Evolutionary conservation across 2,329 filamentous ascomycete species (phyloP).

Genomic region (Triangularia verruculosa): DNA sequence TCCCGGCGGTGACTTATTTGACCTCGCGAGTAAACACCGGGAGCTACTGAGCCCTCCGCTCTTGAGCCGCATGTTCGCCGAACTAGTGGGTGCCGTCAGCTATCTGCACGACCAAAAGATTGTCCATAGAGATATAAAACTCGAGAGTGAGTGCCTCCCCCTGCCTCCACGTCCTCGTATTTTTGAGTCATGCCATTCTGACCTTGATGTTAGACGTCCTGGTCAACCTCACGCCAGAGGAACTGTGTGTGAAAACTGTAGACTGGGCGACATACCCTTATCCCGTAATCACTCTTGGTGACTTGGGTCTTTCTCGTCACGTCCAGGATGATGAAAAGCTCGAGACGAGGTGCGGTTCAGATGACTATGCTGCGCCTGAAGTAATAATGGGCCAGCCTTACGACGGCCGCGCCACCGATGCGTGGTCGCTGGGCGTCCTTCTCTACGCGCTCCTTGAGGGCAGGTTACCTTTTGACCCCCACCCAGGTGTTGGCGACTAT

Average conservation of each 20-base stretch:
- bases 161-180: not conserved
- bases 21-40: conserved; percentile 74
- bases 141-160: conserved; percentile 54
- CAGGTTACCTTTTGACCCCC: conserved; percentile 88
- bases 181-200: conserved; percentile 7
- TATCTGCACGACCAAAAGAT: conserved; percentile 85
- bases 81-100: conserved; percentile 77
- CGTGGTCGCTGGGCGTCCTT: conserved; percentile 91
- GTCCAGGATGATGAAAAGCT: conserved; percentile 84
- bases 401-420: conserved; percentile 86
- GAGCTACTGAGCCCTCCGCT: conserved; percentile 65
- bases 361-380: conserved; percentile 96
- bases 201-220: conserved; percentile 66
- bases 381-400: conserved; percentile 94
- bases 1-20: conserved; percentile 91
- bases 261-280: conserved; percentile 76
- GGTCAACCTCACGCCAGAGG: conserved; percentile 71
- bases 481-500: conserved; percentile 74
- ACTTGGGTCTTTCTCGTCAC: conserved; percentile 83
- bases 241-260: conserved; percentile 60
- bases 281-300: conserved; percentile 83
- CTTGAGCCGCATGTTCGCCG: conserved; percentile 82
- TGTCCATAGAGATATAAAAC: conserved; percentile 95
- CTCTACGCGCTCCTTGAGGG: conserved; percentile 91
- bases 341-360: conserved; percentile 90